A percentile compares a stretch with the other conserved stretches of the same genome.
Evolutionary conservation across 371 early-diverging fungal genomes (phyloP).

Genomic region (Mortierella sp.): DNA sequence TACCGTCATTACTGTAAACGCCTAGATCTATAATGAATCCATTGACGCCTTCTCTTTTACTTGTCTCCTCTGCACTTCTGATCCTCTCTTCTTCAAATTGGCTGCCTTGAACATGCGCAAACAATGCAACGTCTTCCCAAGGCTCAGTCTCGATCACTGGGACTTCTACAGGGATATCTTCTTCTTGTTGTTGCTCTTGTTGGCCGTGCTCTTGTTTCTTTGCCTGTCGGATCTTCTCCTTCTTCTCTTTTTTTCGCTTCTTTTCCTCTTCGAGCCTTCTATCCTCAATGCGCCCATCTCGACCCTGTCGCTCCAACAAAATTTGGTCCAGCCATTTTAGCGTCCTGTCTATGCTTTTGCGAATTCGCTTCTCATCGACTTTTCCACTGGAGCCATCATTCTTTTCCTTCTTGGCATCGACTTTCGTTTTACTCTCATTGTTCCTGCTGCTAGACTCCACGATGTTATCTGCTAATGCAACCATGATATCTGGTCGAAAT

Average conservation of each 20-base stretch:
- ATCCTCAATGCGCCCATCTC: slow-evolving; percentile 20
- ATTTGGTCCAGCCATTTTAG: slow-evolving; percentile 74
- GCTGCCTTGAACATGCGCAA: slow-evolving; percentile 70
- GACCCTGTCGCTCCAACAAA: slow-evolving; percentile 32
- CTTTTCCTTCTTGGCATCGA: background rate
- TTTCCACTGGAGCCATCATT: background rate
- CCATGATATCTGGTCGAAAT: slow-evolving; percentile 68
- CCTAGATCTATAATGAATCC: slow-evolving; percentile 53
- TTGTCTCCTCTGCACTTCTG: slow-evolving; percentile 67
- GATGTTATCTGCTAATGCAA: slow-evolving; percentile 58
- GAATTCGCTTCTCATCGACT: slow-evolving; percentile 69
- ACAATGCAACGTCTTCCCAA: slow-evolving; percentile 59
- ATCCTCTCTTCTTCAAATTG: slow-evolving; percentile 65
- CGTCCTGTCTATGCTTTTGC: slow-evolving; percentile 75
- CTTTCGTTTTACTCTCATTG: slow-evolving; percentile 33
- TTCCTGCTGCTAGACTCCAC: slow-evolving; percentile 42
- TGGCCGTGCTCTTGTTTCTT: slow-evolving; percentile 14
- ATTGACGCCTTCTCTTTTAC: slow-evolving; percentile 65
- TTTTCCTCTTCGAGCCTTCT: slow-evolving; percentile 29
- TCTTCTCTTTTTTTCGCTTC: slow-evolving; percentile 42
- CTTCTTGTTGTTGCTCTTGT: background rate
- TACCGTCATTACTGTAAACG: slow-evolving; percentile 9
- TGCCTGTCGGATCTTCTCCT: slow-evolving; percentile 17
- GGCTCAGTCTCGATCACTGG: slow-evolving; percentile 20
- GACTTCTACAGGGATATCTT: background rate